Evolutionary conservation across 2,329 filamentous ascomycete genomes (phyloP).

Genomic region (Penicillium janthinellum): DNA sequence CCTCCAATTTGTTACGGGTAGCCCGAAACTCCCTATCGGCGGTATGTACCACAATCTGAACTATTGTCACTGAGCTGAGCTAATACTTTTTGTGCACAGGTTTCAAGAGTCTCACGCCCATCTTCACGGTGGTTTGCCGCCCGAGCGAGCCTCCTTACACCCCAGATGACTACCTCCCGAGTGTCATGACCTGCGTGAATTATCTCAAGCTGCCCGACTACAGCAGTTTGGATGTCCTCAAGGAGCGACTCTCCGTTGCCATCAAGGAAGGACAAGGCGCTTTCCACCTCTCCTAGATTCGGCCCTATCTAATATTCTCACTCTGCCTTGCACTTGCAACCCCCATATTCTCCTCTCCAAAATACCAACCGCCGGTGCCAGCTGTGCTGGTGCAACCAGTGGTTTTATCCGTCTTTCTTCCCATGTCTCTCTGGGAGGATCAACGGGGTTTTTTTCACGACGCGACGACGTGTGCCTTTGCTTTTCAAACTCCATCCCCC

Average conservation of each 20-base stretch:
- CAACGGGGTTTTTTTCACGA: constrained; percentile 19
- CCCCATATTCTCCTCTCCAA: background rate
- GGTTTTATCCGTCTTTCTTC: constrained; percentile 6
- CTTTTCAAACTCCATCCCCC: constrained; percentile 19
- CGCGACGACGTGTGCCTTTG: constrained; percentile 22
- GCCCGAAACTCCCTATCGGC: constrained; percentile 96
- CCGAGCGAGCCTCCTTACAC: constrained; percentile 93
- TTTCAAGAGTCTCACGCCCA: constrained; percentile 94
- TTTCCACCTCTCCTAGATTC: constrained; percentile 82
- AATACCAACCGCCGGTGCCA: constrained; percentile 4
- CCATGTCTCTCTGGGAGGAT: background rate
- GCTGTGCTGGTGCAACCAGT: constrained; percentile 12
- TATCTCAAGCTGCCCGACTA: constrained; percentile 98
- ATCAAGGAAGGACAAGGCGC: constrained; percentile 96
- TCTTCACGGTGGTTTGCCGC: constrained; percentile 99
- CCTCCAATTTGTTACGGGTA: constrained; percentile 95
- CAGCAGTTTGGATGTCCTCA: constrained; percentile 73
- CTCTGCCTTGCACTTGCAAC: background rate
- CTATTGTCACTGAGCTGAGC: background rate
- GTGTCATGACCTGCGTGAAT: constrained; percentile 99
- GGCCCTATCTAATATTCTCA: background rate
- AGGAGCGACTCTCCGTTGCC: constrained; percentile 76
- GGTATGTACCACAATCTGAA: constrained; percentile 59
- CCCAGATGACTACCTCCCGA: constrained; percentile 97
- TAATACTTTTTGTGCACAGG: constrained; percentile 55